A percentile compares a stretch with the other conserved stretches of the same genome.
Conservation (phyloP, 345 rosid species). For the Crucihimalaya himalaica region DNA sequence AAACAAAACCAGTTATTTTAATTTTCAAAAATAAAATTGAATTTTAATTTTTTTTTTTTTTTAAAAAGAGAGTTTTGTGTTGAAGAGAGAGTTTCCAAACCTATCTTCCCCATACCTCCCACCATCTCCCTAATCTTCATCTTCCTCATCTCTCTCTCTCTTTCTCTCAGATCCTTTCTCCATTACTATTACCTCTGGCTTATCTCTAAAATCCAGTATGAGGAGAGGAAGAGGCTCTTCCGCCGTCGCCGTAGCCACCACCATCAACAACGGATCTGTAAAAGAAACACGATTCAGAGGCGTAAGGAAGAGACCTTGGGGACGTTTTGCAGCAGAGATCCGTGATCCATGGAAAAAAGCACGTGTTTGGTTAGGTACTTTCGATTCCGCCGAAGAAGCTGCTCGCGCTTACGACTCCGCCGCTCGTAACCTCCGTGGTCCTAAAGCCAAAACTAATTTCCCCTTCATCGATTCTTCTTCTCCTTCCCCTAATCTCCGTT, state of each 20-base stretch:
- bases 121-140: slow-evolving; percentile 11
- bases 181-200: slow-evolving; percentile 25
- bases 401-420: slow-evolving; percentile 90
- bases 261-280: slow-evolving; percentile 3
- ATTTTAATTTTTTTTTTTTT: background rate
- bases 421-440: slow-evolving; percentile 73
- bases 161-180: background rate
- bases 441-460: slow-evolving; percentile 88
- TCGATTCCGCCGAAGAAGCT: slow-evolving; percentile 84
- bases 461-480: slow-evolving; percentile 35
- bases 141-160: background rate
- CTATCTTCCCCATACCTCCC: slow-evolving; percentile 3
- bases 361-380: slow-evolving; percentile 93
- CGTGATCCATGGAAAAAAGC: slow-evolving; percentile 86
- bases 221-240: slow-evolving; percentile 36
- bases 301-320: slow-evolving; percentile 86
- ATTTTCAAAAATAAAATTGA: background rate
- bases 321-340: slow-evolving; percentile 90
- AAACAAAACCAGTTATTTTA: background rate
- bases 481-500: background rate
- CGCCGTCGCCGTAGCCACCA: slow-evolving; percentile 11
- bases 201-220: background rate
- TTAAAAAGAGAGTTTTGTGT: background rate
- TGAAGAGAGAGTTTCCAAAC: slow-evolving; percentile 22
- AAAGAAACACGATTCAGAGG: slow-evolving; percentile 74